These are phyloP conservation scores for Phialophora verrucosa DNA, from an alignment of 2,329 filamentous ascomycete species.

Conservation along the genomic window DNA sequence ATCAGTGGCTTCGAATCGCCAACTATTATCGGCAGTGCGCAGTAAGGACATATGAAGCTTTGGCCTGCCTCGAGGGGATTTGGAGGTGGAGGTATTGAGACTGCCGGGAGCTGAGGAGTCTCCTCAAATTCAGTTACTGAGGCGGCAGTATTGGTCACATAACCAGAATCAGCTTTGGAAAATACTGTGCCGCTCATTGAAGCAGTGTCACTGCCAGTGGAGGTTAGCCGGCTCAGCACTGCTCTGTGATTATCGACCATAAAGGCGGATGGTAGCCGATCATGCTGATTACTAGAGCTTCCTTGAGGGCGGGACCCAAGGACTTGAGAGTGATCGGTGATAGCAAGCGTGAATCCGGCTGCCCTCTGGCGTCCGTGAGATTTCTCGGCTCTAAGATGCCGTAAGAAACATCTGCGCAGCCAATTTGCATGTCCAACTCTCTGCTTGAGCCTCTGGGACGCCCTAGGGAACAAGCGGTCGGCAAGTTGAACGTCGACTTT, in stretches of 20 bases:
- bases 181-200: neutral
- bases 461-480: neutral
- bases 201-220: neutral
- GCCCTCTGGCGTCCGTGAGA: neutral
- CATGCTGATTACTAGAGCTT: neutral
- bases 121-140: neutral
- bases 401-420: neutral
- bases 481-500: neutral
- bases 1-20: neutral
- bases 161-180: neutral
- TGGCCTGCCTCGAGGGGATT: neutral
- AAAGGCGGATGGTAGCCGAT: neutral
- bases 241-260: neutral
- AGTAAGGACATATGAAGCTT: slow-evolving; percentile 2
- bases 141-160: neutral
- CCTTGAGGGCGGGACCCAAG: neutral
- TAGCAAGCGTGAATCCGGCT: neutral
- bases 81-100: neutral
- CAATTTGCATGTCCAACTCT: neutral
- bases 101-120: neutral
- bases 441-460: neutral
- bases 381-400: neutral
- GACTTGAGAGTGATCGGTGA: neutral
- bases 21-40: neutral
- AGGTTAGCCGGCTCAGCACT: neutral